phyloP scores from a whole-genome alignment of 345 rosid species.

The Passiflora organensis region DNA sequence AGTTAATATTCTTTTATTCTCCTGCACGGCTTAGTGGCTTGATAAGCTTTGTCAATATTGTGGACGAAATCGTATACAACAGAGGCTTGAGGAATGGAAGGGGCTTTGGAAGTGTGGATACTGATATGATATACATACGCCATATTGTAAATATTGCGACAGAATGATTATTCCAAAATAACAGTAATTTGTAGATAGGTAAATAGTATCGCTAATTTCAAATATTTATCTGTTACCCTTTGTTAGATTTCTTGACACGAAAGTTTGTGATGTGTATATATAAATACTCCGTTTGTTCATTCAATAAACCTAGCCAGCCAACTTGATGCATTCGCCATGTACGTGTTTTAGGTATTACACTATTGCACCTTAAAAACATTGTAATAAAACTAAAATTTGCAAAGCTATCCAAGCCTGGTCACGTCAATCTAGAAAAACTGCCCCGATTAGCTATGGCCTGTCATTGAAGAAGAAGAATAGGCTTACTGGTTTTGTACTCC shows the following conservation, averaged over 20 bases:
- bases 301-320: no score
- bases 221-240: not conserved
- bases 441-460: no score
- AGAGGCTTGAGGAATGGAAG: constrained; percentile 21
- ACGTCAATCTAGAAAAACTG: no score
- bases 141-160: no score
- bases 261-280: constrained; percentile 2
- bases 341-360: no score
- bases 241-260: not conserved
- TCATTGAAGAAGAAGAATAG: not conserved
- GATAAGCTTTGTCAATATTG: constrained; percentile 31
- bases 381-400: no score
- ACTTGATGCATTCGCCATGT: no score
- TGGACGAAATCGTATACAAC: constrained; percentile 28
- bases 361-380: no score
- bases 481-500: constrained; percentile 20
- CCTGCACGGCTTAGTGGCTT: constrained; percentile 25
- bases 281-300: no score
- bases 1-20: constrained; percentile 41
- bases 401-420: no score
- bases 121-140: constrained; percentile 3
- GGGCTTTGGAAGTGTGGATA: constrained; percentile 27
- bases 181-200: constrained; percentile 25
- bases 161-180: no score
- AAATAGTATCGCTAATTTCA: constrained; percentile 23